phyloP scores from a whole-genome alignment of 176 grass and related monocot species.

The Typha latifolia region DNA sequence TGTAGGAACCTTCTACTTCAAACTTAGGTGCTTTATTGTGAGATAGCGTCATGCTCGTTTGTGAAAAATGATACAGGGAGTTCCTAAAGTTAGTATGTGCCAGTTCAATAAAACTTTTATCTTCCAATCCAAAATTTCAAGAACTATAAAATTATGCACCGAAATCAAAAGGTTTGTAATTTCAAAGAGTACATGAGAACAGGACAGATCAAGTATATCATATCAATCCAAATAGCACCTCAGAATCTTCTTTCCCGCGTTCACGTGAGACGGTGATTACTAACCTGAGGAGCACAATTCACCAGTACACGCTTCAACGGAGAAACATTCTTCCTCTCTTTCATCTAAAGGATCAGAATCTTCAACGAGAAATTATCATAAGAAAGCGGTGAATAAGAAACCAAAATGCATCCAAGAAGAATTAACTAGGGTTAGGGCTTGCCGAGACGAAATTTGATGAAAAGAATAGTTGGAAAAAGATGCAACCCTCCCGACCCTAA shows the following conservation, averaged over 20 bases:
- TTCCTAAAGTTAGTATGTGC: too few species aligned
- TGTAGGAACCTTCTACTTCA: too few species aligned
- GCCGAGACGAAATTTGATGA: not conserved
- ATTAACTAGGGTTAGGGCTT: not conserved
- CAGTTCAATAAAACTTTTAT: too few species aligned
- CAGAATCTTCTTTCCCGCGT: not conserved
- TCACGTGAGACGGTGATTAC: not conserved
- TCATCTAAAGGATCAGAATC: slow-evolving; percentile 10
- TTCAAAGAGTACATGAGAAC: not conserved
- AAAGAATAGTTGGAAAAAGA: not conserved
- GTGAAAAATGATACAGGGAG: too few species aligned
- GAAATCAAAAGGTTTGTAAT: not conserved
- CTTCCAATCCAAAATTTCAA: not conserved
- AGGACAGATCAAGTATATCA: not conserved
- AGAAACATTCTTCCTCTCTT: slow-evolving; percentile 16
- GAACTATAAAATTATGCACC: not conserved
- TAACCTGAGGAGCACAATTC: slow-evolving; percentile 28
- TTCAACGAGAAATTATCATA: not conserved
- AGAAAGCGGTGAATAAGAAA: too few species aligned
- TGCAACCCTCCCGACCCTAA: too few species aligned
- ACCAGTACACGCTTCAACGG: slow-evolving; percentile 6
- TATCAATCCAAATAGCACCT: not conserved
- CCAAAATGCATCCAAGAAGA: not conserved
- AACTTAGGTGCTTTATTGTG: too few species aligned
- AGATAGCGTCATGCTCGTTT: too few species aligned